Conservation (phyloP, 306 rosid genomes). For the Gleditsia sinensis region DNA sequence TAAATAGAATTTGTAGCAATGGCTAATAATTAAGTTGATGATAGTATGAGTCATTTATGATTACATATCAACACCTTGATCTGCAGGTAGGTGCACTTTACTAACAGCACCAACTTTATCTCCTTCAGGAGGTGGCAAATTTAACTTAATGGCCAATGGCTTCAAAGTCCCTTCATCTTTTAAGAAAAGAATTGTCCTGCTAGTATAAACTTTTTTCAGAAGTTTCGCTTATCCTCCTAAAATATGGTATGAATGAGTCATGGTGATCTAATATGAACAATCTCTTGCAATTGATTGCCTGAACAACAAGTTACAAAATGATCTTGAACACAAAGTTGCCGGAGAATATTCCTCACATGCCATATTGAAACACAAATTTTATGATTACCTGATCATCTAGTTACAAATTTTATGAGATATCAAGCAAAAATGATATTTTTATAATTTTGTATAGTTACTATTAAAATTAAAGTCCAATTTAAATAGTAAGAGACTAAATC, state of each 20-base stretch:
- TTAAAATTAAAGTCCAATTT: no score
- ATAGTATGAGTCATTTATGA: conserved; percentile 47
- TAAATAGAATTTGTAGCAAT: no score
- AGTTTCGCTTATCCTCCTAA: conserved; percentile 43
- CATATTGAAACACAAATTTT: no score
- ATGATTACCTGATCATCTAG: no score
- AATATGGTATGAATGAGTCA: conserved; percentile 47
- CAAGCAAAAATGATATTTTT: no score
- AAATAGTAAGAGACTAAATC: no score
- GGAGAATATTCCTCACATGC: no score
- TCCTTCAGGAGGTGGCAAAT: conserved; percentile 53
- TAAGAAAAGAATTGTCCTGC: conserved; percentile 53
- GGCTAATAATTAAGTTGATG: conserved; percentile 57
- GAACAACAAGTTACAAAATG: not conserved
- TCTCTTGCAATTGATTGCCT: conserved; percentile 50
- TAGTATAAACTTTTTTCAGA: conserved; percentile 42
- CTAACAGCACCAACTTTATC: conserved; percentile 43
- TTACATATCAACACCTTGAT: conserved; percentile 51
- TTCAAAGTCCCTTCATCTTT: conserved; percentile 56
- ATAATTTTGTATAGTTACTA: no score
- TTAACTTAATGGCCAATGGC: conserved; percentile 53
- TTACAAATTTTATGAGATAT: no score
- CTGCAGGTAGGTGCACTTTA: conserved; percentile 46
- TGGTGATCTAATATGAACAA: conserved; percentile 56
- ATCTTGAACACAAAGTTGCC: no score